phyloP scores from a whole-genome alignment of 805 yeast species.

The Candida khao-thaluensis region DNA sequence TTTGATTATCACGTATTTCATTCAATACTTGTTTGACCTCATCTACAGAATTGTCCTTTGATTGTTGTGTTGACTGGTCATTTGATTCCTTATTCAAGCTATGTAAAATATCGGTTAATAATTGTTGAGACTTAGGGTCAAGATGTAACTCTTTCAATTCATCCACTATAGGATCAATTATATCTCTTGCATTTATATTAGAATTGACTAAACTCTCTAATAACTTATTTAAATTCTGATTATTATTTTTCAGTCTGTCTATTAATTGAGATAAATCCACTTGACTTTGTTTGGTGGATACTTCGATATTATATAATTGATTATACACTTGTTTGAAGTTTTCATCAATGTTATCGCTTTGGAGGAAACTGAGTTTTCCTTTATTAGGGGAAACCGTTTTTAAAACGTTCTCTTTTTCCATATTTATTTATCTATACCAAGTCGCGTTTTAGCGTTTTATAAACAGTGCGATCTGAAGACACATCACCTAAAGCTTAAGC shows the following conservation, averaged over 20 bases:
- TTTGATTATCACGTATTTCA: constrained; percentile 7
- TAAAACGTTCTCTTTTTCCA: constrained; percentile 15
- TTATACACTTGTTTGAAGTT: constrained; percentile 10
- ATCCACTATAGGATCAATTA: constrained; percentile 26
- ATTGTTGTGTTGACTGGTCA: not conserved
- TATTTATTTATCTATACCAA: not conserved
- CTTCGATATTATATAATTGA: constrained; percentile 30
- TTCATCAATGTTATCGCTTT: constrained; percentile 8
- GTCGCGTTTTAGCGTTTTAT: too few species aligned
- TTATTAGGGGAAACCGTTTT: constrained; percentile 31
- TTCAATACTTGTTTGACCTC: not conserved
- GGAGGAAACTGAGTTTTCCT: constrained; percentile 2
- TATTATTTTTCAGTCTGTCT: constrained; percentile 42
- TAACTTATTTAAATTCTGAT: constrained; percentile 35
- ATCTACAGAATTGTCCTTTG: not conserved
- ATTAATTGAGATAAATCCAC: constrained; percentile 36
- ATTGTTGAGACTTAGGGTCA: constrained; percentile 16
- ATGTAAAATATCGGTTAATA: constrained; percentile 5
- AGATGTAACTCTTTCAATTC: constrained; percentile 26
- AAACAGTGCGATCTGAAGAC: too few species aligned
- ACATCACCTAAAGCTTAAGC: too few species aligned
- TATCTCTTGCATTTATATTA: constrained; percentile 20
- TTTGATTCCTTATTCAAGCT: not conserved
- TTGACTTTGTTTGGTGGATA: constrained; percentile 34
- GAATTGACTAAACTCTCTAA: constrained; percentile 34